Percentiles rank a stretch among this genome's conserved stretches.
Evolutionary conservation across 805 yeast species (phyloP).

Genomic region (Saccharomyces mikatae): DNA sequence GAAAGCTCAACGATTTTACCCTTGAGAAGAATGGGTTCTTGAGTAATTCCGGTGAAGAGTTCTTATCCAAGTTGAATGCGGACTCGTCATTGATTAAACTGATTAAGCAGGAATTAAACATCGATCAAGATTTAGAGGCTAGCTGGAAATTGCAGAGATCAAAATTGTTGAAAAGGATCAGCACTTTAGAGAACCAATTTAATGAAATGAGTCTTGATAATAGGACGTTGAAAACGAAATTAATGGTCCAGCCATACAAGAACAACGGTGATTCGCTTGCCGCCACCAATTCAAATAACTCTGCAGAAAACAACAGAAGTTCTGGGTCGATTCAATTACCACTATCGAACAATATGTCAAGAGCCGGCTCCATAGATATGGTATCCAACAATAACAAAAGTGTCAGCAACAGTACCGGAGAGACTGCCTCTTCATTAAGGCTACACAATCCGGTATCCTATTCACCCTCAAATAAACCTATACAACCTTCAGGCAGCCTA

Average conservation of each 20-base stretch:
- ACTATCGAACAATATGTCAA: background rate
- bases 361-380: background rate
- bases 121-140: slow-evolving; percentile 20
- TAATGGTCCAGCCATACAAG: slow-evolving; percentile 17
- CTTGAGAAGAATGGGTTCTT: slow-evolving; percentile 24
- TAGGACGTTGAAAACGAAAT: slow-evolving; percentile 15
- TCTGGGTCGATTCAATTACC: background rate
- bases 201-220: slow-evolving; percentile 19
- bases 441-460: slow-evolving; percentile 18
- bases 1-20: slow-evolving; percentile 18
- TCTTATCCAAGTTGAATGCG: slow-evolving; percentile 16
- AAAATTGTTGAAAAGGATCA: slow-evolving; percentile 15
- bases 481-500: slow-evolving; percentile 1
- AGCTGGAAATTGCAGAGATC: slow-evolving; percentile 20
- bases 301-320: slow-evolving; percentile 3
- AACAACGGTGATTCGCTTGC: background rate
- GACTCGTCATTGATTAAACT: slow-evolving; percentile 16
- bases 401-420: background rate
- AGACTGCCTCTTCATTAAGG: slow-evolving; percentile 6
- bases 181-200: slow-evolving; percentile 19
- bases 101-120: slow-evolving; percentile 21
- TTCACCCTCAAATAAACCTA: slow-evolving; percentile 3
- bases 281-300: background rate
- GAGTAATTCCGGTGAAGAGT: slow-evolving; percentile 19
- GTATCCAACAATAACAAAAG: background rate